Base-by-base conservation (phyloP, 257 asterid species). In the Salvia hispanica region DNA sequence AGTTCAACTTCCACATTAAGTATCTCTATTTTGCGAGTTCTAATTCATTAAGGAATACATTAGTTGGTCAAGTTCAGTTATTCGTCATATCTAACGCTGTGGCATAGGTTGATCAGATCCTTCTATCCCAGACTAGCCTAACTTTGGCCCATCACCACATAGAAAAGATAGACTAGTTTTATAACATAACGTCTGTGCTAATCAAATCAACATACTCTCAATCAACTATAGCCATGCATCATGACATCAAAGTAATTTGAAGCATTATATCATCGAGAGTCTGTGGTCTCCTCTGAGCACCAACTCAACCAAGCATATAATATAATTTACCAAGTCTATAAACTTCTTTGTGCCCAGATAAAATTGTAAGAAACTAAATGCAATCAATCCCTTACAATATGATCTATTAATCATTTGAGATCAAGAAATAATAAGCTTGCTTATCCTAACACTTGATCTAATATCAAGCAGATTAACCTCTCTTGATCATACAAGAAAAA, bases 401-500 rank as follows among this genome's bases (percentile, higher is more conserved):
- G 63, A 75, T 58, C 21, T 6, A 33, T 13, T 50, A 13, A 44
- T 16, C 58, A 44, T 52, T 60, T 58, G 73, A 76, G 31, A 54
- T 62, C 61, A 75, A 40, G 37, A 21, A 14, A 48, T 62, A 39
- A 9, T 13, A 34, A 39, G 51, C 50, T 15, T 53, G 43, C 50
- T 54, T 48, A 31, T 58, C 66, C 25, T 3, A 68, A 5, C 33
- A 37, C 33, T 43, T 44, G 64, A 66, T 62, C 42, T 60, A 42
- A 57, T 43, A 25, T 62, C 64, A 21, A 71, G 36, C 6, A 42
- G 48, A 10, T 52, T 25, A 11, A 25, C 53, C 36, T 45, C 36
- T 9, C 9, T 46, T 13, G 52, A 14, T 16, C 58, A 31, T 14
- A 33, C 16, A 45, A 46, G 43, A 73, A 7, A 51, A 45, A 70